These are phyloP conservation scores for Mycena rosella DNA, from an alignment of 768 basidiomycete genomes.

Conservation along the genomic window DNA sequence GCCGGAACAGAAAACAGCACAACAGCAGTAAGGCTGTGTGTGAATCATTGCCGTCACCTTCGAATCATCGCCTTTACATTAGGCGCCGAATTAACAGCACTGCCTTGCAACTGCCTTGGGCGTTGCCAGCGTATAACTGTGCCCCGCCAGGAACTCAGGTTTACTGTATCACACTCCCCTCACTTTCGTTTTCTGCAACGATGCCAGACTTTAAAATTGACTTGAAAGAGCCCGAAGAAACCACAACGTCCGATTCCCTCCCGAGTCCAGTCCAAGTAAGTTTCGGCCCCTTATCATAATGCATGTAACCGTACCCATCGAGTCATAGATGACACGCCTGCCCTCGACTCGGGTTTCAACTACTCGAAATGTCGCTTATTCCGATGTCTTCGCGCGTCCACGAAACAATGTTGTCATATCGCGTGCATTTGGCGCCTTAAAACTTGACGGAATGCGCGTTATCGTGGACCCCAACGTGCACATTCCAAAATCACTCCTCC, in stretches of 20 bases:
- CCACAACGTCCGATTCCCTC: neutral
- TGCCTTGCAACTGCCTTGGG: no score
- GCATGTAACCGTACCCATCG: neutral
- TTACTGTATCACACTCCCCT: no score
- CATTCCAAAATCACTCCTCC: neutral
- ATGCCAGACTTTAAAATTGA: neutral
- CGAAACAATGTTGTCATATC: neutral
- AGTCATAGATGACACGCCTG: neutral
- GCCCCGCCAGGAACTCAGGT: no score
- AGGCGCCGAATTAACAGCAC: no score
- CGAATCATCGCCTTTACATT: no score
- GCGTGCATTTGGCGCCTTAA: neutral
- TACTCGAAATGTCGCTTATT: neutral
- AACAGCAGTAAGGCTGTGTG: no score
- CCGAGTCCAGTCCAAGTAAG: neutral
- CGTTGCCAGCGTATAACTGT: no score
- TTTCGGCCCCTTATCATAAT: neutral
- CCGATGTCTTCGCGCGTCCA: neutral
- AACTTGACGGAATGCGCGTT: neutral
- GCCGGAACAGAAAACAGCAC: no score
- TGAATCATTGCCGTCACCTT: no score
- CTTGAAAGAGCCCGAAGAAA: neutral
- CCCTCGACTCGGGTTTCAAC: neutral
- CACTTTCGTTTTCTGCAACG: no score
- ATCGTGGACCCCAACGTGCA: slow-evolving; percentile 15